Percentiles rank a stretch among this genome's conserved stretches.
Evolutionary conservation across 2,329 filamentous ascomycete genomes (phyloP).

Genomic region (Boeremia lycopersici): DNA sequence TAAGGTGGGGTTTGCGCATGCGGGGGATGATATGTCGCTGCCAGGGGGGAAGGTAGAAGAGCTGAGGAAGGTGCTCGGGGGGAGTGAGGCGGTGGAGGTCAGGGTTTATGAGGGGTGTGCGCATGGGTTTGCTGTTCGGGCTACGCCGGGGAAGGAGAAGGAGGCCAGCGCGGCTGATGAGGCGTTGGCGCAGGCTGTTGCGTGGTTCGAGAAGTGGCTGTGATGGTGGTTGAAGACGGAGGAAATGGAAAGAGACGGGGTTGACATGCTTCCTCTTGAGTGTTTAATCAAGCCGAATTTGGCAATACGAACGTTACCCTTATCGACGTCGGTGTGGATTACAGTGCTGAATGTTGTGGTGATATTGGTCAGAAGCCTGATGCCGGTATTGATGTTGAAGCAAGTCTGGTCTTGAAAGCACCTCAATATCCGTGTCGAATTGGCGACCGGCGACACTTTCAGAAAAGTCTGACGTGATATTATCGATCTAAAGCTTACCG

Average conservation of each 20-base stretch:
- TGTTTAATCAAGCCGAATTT: no score
- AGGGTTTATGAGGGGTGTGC: slow-evolving; percentile 23
- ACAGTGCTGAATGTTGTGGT: no score
- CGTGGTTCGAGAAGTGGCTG: slow-evolving; percentile 34
- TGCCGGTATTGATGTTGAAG: no score
- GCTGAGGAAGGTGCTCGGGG: slow-evolving; percentile 20
- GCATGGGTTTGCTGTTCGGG: slow-evolving; percentile 36
- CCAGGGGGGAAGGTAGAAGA: slow-evolving; percentile 20
- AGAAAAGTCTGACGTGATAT: no score
- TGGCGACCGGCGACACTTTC: no score
- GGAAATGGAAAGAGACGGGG: background rate
- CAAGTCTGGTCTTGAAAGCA: no score
- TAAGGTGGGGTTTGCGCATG: slow-evolving; percentile 22
- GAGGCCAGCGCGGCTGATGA: slow-evolving; percentile 28
- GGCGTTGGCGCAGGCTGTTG: slow-evolving; percentile 29
- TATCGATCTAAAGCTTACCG: no score
- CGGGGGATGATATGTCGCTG: slow-evolving; percentile 24
- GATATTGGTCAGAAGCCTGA: no score
- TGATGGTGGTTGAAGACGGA: slow-evolving; percentile 8
- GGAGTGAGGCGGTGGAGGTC: slow-evolving; percentile 25
- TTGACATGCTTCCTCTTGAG: background rate
- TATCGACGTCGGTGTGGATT: no score
- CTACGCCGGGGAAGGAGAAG: slow-evolving; percentile 23
- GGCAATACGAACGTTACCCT: no score
- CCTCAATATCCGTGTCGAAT: no score